These are phyloP conservation scores for Brassica cretica DNA, from an alignment of 345 rosid species.

Conservation along the genomic window DNA sequence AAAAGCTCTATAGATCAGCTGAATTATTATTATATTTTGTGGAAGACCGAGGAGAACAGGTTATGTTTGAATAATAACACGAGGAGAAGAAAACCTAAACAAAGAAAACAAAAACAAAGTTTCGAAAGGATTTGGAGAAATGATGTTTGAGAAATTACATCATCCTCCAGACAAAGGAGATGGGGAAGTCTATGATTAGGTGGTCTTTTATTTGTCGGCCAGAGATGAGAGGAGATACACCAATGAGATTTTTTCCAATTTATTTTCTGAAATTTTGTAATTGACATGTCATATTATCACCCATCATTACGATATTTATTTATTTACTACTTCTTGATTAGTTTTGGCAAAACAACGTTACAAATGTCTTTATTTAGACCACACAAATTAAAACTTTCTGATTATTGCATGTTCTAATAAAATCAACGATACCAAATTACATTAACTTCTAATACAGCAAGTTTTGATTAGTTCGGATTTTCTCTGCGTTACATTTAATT, in stretches of 20 bases:
- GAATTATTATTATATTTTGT: not conserved
- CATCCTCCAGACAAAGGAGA: slow-evolving; percentile 29
- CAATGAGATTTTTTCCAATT: slow-evolving; percentile 3
- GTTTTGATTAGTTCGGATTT: not conserved
- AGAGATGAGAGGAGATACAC: slow-evolving; percentile 21
- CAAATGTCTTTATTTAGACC: not conserved
- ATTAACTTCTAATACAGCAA: no score
- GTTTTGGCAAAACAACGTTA: not conserved
- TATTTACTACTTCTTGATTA: slow-evolving; percentile 3
- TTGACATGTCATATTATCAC: slow-evolving; percentile 25
- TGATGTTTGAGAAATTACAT: slow-evolving; percentile 33
- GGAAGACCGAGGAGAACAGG: not conserved
- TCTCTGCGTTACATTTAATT: not conserved
- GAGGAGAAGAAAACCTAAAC: slow-evolving; percentile 14
- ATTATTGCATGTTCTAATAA: not conserved
- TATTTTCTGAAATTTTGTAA: slow-evolving; percentile 8
- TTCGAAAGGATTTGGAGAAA: slow-evolving; percentile 25
- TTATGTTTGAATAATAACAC: not conserved
- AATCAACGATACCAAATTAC: not conserved
- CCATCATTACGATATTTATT: slow-evolving; percentile 22
- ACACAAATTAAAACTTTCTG: not conserved
- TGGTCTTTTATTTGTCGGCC: slow-evolving; percentile 35
- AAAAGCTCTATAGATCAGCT: slow-evolving; percentile 15
- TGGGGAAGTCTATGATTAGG: slow-evolving; percentile 34
- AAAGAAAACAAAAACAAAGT: slow-evolving; percentile 3